phyloP scores from a whole-genome alignment of 2,329 filamentous ascomycete genomes.

The Aspergillus neotritici region DNA sequence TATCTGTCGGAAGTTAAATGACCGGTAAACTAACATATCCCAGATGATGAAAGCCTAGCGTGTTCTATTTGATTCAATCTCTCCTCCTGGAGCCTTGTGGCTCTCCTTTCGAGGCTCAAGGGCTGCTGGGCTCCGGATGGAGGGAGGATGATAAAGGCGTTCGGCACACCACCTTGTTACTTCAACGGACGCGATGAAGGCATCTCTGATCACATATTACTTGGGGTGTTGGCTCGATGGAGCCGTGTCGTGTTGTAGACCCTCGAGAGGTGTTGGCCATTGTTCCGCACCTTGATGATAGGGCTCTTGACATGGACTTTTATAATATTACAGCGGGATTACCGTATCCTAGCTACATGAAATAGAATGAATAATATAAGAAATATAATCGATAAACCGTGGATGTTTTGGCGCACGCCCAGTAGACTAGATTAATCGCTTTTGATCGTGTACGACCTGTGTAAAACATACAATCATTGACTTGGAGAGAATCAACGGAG shows the following conservation, averaged over 20 bases:
- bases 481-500: too few species aligned
- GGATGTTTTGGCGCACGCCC: not conserved
- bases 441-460: too few species aligned
- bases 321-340: not conserved
- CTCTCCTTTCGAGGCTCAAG: conserved; percentile 83
- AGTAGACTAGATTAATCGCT: too few species aligned
- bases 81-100: conserved; percentile 60
- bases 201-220: conserved; percentile 75
- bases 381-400: conserved; percentile 1
- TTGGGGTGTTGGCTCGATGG: conserved; percentile 43
- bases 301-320: conserved; percentile 6
- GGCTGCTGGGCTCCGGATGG: conserved; percentile 63
- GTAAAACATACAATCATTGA: not conserved
- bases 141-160: conserved; percentile 93
- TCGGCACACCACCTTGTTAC: conserved; percentile 99
- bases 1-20: too few species aligned
- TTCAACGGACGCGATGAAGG: conserved; percentile 88
- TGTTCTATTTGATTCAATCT: conserved; percentile 80
- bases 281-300: conserved; percentile 9
- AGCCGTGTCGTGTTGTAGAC: conserved; percentile 1
- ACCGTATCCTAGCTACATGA: not conserved
- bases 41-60: conserved; percentile 99
- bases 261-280: conserved; percentile 7
- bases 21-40: conserved; percentile 10
- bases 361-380: not conserved